Evolutionary conservation across 257 asterid genomes (phyloP).

Genomic region (Jaltomata sinuosa): DNA sequence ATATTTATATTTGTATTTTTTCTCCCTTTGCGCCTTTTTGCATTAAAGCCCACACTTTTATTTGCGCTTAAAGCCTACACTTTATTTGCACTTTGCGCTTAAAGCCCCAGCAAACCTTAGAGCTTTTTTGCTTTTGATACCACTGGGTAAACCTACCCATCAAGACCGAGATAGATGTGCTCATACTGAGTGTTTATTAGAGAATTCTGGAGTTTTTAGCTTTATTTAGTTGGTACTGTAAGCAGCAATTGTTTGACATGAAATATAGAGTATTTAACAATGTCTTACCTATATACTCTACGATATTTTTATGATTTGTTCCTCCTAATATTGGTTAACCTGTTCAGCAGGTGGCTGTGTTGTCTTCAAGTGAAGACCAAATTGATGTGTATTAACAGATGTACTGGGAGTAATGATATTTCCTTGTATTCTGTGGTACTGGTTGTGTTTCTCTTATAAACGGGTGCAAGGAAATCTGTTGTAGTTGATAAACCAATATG

Average conservation of each 20-base stretch:
- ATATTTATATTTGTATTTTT: no score
- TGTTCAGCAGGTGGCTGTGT: not conserved
- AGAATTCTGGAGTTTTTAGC: not conserved
- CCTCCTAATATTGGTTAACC: not conserved
- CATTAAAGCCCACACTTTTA: no score
- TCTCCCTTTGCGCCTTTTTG: no score
- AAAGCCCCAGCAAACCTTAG: no score
- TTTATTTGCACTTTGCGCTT: no score
- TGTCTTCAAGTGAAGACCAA: not conserved
- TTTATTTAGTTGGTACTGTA: not conserved
- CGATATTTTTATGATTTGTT: not conserved
- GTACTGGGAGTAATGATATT: constrained; percentile 61
- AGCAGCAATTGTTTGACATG: not conserved
- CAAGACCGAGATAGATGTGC: not conserved
- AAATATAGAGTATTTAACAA: not conserved
- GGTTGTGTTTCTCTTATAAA: constrained; percentile 18
- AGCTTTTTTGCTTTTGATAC: no score
- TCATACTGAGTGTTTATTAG: not conserved
- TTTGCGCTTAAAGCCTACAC: no score
- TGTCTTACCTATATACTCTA: not conserved
- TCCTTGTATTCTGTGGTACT: constrained; percentile 20
- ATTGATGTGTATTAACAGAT: constrained; percentile 18
- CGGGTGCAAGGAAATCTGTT: constrained; percentile 12
- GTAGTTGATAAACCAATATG: constrained; percentile 38
- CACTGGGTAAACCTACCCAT: not conserved